Evolutionary conservation across 2,329 filamentous ascomycete species (phyloP).

Genomic region (Exophiala sideris): DNA sequence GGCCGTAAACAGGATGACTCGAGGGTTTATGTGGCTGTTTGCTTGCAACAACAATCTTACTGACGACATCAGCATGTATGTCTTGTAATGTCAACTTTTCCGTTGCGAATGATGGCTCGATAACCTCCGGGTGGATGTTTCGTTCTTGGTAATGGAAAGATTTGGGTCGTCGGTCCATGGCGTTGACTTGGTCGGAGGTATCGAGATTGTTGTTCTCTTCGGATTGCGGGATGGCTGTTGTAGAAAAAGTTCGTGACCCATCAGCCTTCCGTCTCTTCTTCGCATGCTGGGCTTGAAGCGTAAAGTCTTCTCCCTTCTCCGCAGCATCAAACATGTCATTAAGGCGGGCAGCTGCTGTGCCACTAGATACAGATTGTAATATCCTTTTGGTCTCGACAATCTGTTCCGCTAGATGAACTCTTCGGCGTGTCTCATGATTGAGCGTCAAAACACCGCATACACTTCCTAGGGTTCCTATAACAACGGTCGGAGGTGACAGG

Average conservation of each 20-base stretch:
- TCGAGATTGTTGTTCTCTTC: background rate
- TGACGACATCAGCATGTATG: too few relatives aligned
- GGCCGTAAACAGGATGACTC: too few relatives aligned
- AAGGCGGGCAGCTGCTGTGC: slow-evolving; percentile 34
- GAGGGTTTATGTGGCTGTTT: too few relatives aligned
- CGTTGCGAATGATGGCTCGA: too few relatives aligned
- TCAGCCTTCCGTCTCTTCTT: slow-evolving; percentile 24
- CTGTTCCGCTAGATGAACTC: slow-evolving; percentile 40
- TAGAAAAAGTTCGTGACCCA: slow-evolving; percentile 12
- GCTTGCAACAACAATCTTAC: too few relatives aligned
- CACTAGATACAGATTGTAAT: slow-evolving; percentile 34
- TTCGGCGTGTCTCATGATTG: slow-evolving; percentile 42
- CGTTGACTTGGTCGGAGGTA: background rate
- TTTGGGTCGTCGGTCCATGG: background rate
- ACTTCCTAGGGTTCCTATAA: slow-evolving; percentile 35
- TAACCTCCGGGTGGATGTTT: background rate
- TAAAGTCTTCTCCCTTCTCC: slow-evolving; percentile 42
- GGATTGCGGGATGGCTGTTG: slow-evolving; percentile 3
- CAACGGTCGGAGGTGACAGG: slow-evolving; percentile 30
- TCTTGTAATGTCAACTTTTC: too few relatives aligned
- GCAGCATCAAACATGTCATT: slow-evolving; percentile 44
- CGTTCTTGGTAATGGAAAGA: background rate
- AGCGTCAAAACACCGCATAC: slow-evolving; percentile 41
- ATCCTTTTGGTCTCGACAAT: slow-evolving; percentile 45
- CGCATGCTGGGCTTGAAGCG: slow-evolving; percentile 37